Evolutionary conservation across 768 basidiomycete species (phyloP), one percentile per base, ranked within the genome.

Genomic region (Rhodotorula taiwanensis): DNA sequence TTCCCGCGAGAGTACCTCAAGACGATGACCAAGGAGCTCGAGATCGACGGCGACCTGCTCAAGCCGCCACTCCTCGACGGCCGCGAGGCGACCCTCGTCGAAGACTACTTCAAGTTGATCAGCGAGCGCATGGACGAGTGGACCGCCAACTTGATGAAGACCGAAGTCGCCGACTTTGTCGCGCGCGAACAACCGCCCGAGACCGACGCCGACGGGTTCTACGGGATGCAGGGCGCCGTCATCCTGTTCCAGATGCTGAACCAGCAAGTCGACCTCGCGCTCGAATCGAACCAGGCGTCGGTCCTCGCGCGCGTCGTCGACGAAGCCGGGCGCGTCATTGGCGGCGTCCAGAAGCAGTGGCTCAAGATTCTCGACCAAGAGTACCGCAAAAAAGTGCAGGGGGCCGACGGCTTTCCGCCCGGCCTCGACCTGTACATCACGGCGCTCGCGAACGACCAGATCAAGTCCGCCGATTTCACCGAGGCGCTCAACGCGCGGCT

Each of bases 241-340:
- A 95, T 98, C 72, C 80, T 99, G 64, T 98, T 97, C 81, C 89
- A 95, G 77, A 92, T 98, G 87, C 86, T 97, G 70, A 98, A 93
- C 76, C 90, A 94, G 76, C 71, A 68, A 52, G 82, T 91, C 61
- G 94, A 98, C 73, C 81, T 91, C 21, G 93, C 93, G 14, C 86
- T 87, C 67, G 95, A 98, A 75, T 98, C 92, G 70, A 89, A 89
- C 10, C 95, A 98, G 75, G 92, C 91, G 39, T 84, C 87, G 2
- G 94, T 98, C 65, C 82, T 99, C 39, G 85, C 91, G 23, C 85
- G 87, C 14, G 92, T 95, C 59, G 84, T 98, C 44, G 83, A 84
- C 63, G 95, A 98, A 75, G 81, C 83, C 66, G 86, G 87, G 70
- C 85, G 89, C 41, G 87, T 91, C 45, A 95, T 98, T 90, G 83